Evolutionary conservation across 75 land plant species (phyloP).

Genomic region (Picea sitchensis): DNA sequence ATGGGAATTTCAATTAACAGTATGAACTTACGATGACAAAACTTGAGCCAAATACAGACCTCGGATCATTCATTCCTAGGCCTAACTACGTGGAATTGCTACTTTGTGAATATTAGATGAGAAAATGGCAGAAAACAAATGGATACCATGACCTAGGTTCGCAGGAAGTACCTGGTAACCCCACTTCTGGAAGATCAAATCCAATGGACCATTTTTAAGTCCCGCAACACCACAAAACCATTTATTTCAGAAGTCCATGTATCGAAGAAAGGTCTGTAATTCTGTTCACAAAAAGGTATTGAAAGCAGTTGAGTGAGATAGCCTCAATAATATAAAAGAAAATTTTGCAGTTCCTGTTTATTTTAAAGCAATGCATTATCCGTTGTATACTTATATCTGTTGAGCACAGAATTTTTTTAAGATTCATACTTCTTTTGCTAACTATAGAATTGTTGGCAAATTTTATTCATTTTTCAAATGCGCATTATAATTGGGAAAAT

Average conservation of each 20-base stretch:
- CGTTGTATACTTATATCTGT: not conserved
- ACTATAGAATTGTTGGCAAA: too few relatives aligned
- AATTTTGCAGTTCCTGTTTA: not conserved
- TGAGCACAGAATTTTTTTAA: not conserved
- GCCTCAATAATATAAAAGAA: not conserved
- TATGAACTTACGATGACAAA: too few relatives aligned
- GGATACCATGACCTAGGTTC: not conserved
- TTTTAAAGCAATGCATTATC: not conserved
- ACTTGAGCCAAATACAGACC: too few relatives aligned
- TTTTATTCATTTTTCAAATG: too few relatives aligned
- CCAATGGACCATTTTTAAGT: not conserved
- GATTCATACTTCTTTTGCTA: too few relatives aligned
- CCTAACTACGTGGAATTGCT: too few relatives aligned
- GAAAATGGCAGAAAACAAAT: too few relatives aligned
- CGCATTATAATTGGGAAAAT: too few relatives aligned
- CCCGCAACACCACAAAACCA: slow-evolving; percentile 3
- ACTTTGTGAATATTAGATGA: too few relatives aligned
- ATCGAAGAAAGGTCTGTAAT: slow-evolving; percentile 9
- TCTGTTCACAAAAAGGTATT: slow-evolving; percentile 4
- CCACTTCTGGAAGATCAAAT: slow-evolving; percentile 1
- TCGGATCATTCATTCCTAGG: too few relatives aligned
- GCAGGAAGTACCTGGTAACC: not conserved
- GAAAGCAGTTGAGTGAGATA: not conserved
- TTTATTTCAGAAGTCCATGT: not conserved
- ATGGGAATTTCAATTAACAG: too few relatives aligned